phyloP scores from a whole-genome alignment of 257 asterid genomes.

The Plectranthus barbatus region DNA sequence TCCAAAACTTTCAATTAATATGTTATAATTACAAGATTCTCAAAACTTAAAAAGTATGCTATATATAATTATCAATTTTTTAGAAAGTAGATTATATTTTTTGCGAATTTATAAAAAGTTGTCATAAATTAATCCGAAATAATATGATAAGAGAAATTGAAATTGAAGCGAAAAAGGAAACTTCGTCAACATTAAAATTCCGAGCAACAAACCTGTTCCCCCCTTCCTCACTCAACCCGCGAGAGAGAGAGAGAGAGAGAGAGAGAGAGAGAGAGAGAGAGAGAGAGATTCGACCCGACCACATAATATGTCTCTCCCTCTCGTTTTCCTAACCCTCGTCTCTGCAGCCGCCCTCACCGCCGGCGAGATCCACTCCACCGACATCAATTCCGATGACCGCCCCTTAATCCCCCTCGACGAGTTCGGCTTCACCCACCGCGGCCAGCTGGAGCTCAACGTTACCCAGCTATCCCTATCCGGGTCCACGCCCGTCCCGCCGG shows the following conservation, averaged over 20 bases:
- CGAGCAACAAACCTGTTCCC: no score
- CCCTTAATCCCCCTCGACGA: constrained; percentile 74
- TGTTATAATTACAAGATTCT: no score
- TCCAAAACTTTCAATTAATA: no score
- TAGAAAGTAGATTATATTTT: no score
- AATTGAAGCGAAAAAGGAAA: no score
- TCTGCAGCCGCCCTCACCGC: constrained; percentile 24
- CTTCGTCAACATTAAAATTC: no score
- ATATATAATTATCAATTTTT: no score
- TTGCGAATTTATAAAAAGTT: no score
- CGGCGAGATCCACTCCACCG: constrained; percentile 58
- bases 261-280: no score
- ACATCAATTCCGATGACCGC: constrained; percentile 50
- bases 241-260: constrained; percentile 27
- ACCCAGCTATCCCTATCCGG: constrained; percentile 33
- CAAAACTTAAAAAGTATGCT: no score
- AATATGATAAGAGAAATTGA: no score
- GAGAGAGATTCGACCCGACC: constrained; percentile 14
- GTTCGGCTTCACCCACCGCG: constrained; percentile 80
- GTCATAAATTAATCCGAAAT: no score
- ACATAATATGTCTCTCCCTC: constrained; percentile 19
- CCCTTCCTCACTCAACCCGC: not conserved
- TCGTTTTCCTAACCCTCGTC: constrained; percentile 29
- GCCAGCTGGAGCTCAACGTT: constrained; percentile 67
- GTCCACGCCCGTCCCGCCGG: constrained; percentile 23